Percentiles rank a stretch among this genome's conserved stretches.
Evolutionary conservation across 2,329 filamentous ascomycete species (phyloP).

Genomic region (Colletotrichum chlorophyti): DNA sequence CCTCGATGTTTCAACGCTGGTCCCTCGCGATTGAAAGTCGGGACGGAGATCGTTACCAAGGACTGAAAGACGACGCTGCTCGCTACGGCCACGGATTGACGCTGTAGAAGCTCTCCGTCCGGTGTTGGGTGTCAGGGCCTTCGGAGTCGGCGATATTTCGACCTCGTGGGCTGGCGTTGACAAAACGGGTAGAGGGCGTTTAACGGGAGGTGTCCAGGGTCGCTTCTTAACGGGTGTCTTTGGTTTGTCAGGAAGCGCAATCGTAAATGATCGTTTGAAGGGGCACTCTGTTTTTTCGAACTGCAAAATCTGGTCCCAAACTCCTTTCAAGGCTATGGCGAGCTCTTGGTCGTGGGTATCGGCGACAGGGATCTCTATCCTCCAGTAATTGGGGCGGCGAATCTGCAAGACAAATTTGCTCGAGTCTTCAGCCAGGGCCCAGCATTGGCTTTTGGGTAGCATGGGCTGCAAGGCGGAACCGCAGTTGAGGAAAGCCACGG

Average conservation of each 20-base stretch:
- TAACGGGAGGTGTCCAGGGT: constrained; percentile 66
- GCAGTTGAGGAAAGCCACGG: constrained; percentile 87
- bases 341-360: constrained; percentile 68
- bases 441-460: constrained; percentile 88
- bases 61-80: constrained; percentile 20
- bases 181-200: constrained; percentile 41
- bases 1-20: constrained; percentile 2
- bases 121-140: constrained; percentile 14
- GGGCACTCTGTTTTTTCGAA: constrained; percentile 91
- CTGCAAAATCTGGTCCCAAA: constrained; percentile 75
- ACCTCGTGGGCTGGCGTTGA: constrained; percentile 41
- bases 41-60: constrained; percentile 18
- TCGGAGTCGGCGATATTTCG: constrained; percentile 35
- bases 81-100: constrained; percentile 8
- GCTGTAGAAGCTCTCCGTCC: constrained; percentile 19
- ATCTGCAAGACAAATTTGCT: constrained; percentile 87
- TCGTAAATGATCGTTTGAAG: constrained; percentile 78
- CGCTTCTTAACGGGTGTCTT: constrained; percentile 70
- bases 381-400: constrained; percentile 83
- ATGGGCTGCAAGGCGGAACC: constrained; percentile 85
- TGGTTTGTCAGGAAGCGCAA: constrained; percentile 74
- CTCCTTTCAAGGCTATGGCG: constrained; percentile 71
- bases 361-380: constrained; percentile 80
- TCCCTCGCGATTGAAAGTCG: constrained; percentile 6
- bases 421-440: constrained; percentile 86